Evolutionary conservation across 2,329 filamentous ascomycete genomes (phyloP).

Genomic region (Apiospora rasikravindrae): DNA sequence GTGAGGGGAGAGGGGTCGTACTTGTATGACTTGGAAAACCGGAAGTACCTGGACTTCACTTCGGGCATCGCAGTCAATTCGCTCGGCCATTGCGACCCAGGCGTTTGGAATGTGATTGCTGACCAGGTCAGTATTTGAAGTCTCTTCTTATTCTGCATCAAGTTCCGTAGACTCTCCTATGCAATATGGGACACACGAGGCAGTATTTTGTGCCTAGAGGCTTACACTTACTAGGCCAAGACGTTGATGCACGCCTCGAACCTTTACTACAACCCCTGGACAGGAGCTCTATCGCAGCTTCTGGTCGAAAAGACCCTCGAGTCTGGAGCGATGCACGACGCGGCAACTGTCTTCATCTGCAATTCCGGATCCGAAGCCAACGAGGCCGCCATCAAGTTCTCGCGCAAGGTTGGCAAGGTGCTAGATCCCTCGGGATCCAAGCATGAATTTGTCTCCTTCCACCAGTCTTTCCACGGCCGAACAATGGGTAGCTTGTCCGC

Average conservation of each 20-base stretch:
- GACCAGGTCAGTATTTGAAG: constrained; percentile 65
- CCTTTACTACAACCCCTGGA: constrained; percentile 97
- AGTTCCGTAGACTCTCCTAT: not conserved
- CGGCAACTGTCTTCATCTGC: constrained; percentile 84
- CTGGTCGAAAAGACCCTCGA: constrained; percentile 81
- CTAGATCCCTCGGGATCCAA: constrained; percentile 75
- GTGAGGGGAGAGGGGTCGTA: constrained; percentile 85
- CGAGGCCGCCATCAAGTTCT: constrained; percentile 96
- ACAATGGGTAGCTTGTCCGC: constrained; percentile 96
- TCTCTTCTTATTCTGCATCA: not conserved
- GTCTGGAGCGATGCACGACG: constrained; percentile 82
- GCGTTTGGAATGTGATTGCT: constrained; percentile 74
- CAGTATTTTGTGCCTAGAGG: not conserved
- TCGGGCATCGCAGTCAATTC: constrained; percentile 95
- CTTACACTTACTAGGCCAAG: constrained; percentile 53
- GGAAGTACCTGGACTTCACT: constrained; percentile 92
- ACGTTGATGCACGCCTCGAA: constrained; percentile 92
- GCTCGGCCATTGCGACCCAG: constrained; percentile 86
- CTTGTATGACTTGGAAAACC: constrained; percentile 87
- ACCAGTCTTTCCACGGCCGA: constrained; percentile 91
- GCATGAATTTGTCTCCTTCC: constrained; percentile 86
- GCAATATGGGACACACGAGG: not conserved
- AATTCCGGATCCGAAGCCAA: constrained; percentile 98
- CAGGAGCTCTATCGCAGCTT: constrained; percentile 83
- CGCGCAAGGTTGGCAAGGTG: constrained; percentile 85